Conservation (phyloP, 805 yeast species). For the Pichia phayaonensis region DNA sequence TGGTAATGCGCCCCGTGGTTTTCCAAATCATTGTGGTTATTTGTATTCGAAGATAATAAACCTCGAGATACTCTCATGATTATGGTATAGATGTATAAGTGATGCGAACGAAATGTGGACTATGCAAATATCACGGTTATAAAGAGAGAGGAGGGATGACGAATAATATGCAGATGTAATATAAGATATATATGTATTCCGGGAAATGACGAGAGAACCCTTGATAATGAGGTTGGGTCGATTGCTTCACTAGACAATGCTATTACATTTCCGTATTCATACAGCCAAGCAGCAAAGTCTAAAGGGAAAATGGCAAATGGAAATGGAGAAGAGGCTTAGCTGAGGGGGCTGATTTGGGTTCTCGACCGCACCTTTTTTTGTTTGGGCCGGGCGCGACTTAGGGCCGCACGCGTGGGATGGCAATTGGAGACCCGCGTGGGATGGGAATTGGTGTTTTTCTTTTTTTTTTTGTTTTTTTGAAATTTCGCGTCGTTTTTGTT, state of each 20-base stretch:
- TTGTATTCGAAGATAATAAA: background rate
- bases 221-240: no score
- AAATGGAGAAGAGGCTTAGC: background rate
- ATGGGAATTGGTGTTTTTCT: background rate
- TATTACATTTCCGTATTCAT: background rate
- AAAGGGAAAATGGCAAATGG: background rate
- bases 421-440: background rate
- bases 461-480: no score
- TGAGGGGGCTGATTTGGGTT: background rate
- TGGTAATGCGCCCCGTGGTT: conserved; percentile 13
- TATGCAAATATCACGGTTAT: no score
- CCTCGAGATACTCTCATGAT: background rate
- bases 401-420: background rate
- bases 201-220: no score
- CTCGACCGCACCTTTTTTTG: background rate
- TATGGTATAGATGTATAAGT: background rate
- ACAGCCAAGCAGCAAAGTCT: no score
- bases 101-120: no score
- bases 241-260: no score
- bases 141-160: no score
- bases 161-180: no score
- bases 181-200: no score
- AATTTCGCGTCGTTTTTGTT: no score
- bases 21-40: conserved; percentile 9
- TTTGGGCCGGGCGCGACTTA: no score